phyloP scores from a whole-genome alignment of 2,329 filamentous ascomycete species.

The Bipolaris victoriae region DNA sequence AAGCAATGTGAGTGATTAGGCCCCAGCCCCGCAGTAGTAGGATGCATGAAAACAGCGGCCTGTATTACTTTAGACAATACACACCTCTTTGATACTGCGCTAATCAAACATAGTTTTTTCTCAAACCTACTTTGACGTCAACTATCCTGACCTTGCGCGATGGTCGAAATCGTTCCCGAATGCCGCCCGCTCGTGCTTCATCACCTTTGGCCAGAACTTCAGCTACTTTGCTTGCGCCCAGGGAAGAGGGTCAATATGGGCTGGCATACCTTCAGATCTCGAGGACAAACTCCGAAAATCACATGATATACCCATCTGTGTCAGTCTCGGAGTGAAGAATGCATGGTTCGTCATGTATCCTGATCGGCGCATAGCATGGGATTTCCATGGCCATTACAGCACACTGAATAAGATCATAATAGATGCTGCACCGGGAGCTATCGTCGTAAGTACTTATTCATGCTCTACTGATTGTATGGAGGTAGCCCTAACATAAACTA shows the following conservation, averaged over 20 bases:
- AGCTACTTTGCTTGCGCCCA: conserved; percentile 43
- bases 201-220: conserved; percentile 42
- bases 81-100: conserved; percentile 8
- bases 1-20: conserved; percentile 42
- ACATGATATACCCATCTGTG: conserved; percentile 39
- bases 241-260: conserved; percentile 44
- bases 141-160: conserved; percentile 39
- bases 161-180: conserved; percentile 40
- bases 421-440: conserved; percentile 32
- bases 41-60: conserved; percentile 17
- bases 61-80: not conserved
- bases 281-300: conserved; percentile 44
- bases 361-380: conserved; percentile 40
- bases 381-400: conserved; percentile 41
- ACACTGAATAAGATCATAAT: conserved; percentile 38
- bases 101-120: conserved; percentile 39
- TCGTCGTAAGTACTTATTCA: conserved; percentile 33
- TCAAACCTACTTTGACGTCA: conserved; percentile 38
- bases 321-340: conserved; percentile 37
- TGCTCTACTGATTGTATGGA: not conserved
- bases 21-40: conserved; percentile 10
- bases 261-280: conserved; percentile 40
- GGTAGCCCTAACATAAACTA: conserved; percentile 13
- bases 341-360: conserved; percentile 46
- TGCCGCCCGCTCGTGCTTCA: conserved; percentile 36